Evolutionary conservation across 1,284 basidiomycete species (phyloP), one percentile per base, ranked within the genome.

Genomic region (Sporisorium scitamineum): DNA sequence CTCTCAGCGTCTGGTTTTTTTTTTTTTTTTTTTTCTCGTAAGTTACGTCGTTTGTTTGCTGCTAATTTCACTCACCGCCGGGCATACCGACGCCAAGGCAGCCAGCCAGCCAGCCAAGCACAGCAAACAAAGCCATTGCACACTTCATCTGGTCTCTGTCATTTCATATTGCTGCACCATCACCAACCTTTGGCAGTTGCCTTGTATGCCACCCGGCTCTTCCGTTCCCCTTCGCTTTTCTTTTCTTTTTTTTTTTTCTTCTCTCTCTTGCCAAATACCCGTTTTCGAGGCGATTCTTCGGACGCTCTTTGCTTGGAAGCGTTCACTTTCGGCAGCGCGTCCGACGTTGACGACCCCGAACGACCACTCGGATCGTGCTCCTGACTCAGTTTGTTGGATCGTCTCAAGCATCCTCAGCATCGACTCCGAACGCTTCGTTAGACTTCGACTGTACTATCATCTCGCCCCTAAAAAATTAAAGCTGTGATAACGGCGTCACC

Each of bases 11-110:
- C n/a, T n/a, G n/a, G n/a, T n/a, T n/a, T n/a, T n/a, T 39, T 42
- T 27, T 26, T 22, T 4, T 3, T 24, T 31, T 31, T 29, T 42
- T 54, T 42, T 45, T 31, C 11, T 31, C 29, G 37, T 54, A 39
- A 5, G 39, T 42, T 20, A 10, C n/a, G 37, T 42, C 39, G 39
- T 20, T 42, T 18, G 24, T 44, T 2, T 26, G n/a, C 14, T 53
- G 52, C 34, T 34, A 31, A 16, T 55, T 52, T 52, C 22, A 11
- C 39, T 51, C 48, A 39, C 37, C 39, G n/a, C 39, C 39, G 39
- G 39, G 22, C 50, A 34, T 22, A 41, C 18, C 52, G 24, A 26
- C 39, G 51, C 34, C 7, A 14, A 39, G 13, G 6, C 8, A 37
- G 34, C 3, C 8, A 52, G 20, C 18, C 53, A 55, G 29, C 10